phyloP scores from a whole-genome alignment of 1,139 yeast species.

The Scheffersomyces illinoinensis region DNA sequence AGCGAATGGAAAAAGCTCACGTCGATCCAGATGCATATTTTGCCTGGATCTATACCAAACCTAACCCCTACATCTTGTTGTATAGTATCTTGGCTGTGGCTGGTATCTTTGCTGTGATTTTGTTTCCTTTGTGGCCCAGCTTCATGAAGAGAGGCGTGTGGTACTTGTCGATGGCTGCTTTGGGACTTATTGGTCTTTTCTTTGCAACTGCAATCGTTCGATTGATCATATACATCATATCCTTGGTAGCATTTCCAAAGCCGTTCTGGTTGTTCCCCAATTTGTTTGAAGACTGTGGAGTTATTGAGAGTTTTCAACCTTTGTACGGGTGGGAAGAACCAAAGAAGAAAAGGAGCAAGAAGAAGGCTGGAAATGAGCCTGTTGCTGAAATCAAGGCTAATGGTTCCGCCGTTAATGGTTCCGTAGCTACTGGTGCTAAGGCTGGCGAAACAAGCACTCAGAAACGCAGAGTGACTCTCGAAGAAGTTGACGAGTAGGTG shows the following conservation, averaged over 20 bases:
- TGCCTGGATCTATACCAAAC: slow-evolving; percentile 83
- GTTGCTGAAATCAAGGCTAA: slow-evolving; percentile 7
- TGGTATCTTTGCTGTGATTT: slow-evolving; percentile 72
- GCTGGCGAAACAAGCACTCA: slow-evolving; percentile 12
- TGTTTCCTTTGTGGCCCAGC: slow-evolving; percentile 96
- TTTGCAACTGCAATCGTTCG: slow-evolving; percentile 81
- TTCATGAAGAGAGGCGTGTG: slow-evolving; percentile 90
- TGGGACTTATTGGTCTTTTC: slow-evolving; percentile 75
- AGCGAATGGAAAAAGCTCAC: slow-evolving; percentile 65
- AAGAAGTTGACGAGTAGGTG: slow-evolving; percentile 47
- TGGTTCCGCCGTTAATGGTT: slow-evolving; percentile 6
- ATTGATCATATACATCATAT: slow-evolving; percentile 65
- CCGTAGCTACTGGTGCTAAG: slow-evolving; percentile 7
- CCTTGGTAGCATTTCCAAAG: slow-evolving; percentile 58
- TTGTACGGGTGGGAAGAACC: slow-evolving; percentile 81
- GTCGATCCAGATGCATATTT: slow-evolving; percentile 77
- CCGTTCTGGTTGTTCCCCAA: slow-evolving; percentile 97
- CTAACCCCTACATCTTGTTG: slow-evolving; percentile 64
- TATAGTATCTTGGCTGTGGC: slow-evolving; percentile 66
- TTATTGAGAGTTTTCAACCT: slow-evolving; percentile 89
- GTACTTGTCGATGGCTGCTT: slow-evolving; percentile 77
- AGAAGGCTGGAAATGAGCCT: slow-evolving; percentile 13
- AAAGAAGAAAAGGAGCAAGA: slow-evolving; percentile 27
- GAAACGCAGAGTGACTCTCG: slow-evolving; percentile 29
- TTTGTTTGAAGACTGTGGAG: slow-evolving; percentile 92